Evolutionary conservation across 306 rosid species (phyloP), one percentile per base, ranked within the genome.

Genomic region (Trichosanthes cucumerina): DNA sequence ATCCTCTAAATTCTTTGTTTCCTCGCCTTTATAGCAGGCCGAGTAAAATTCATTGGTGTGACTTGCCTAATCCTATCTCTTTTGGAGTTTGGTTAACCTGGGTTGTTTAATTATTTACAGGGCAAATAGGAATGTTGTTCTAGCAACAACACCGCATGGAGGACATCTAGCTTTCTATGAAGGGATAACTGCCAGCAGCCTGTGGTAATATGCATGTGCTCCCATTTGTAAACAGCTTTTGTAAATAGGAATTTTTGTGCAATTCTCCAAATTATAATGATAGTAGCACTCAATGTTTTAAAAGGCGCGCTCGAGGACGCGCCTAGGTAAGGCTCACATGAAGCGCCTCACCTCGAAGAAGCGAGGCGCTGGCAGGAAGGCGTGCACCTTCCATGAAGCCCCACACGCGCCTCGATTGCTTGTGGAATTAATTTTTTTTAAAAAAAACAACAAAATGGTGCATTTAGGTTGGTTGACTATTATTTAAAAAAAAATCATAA

Each of bases 141-240:
- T 79, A 9, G 81, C 81, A 50, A 79, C 81, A 14, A 79, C 81
- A 6, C 49, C 26, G 6, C 81, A 66, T 53, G 81, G 81, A 50
- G 81, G 81, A 21, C 81, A 79, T 50, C 52, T 79, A 38, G 81
- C 77, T 1, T 79, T 47, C 53, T 79, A 65, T 53, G 81, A 79
- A 68, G 81, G 81, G 46, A 36, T 79, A 24, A 52, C 65, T 56
- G 81, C 81, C n/a, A 65, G 14, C 50, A 79, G 39, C 50, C 23
- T 79, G 64, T 79, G 76, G 81, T 79, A 79, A 62, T 64, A 23
- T 78, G 34, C 38, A 21, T 26, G 28, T 14, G 23, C 6, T 24
- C 59, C 73, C 80, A 43, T 23, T 31, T 77, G 52, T 72, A 64
- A 64, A 64, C 38, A 9, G 77, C 41, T 26, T 15, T 47, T 23